phyloP scores from a whole-genome alignment of 2,329 filamentous ascomycete genomes.

The Clonostachys rosea region DNA sequence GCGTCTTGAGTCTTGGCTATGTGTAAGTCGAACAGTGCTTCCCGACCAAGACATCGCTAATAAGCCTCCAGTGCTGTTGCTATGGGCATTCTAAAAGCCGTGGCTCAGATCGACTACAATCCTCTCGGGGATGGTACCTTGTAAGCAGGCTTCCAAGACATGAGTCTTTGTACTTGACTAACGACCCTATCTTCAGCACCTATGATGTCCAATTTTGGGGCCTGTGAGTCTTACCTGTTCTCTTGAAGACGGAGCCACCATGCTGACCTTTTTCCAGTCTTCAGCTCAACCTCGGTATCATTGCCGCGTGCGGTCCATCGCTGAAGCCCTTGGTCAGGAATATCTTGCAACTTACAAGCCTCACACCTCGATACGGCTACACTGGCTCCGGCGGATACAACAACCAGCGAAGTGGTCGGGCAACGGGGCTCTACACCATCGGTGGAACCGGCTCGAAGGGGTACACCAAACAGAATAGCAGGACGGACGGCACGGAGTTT shows the following conservation, averaged over 20 bases:
- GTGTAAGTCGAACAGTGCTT: conserved; percentile 15
- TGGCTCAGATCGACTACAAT: conserved; percentile 25
- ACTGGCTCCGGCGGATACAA: too few species aligned
- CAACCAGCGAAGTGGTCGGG: too few species aligned
- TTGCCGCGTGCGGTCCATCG: conserved; percentile 30
- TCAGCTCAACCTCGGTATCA: conserved; percentile 31
- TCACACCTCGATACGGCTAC: too few species aligned
- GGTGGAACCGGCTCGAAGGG: too few species aligned
- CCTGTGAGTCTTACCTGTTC: too few species aligned
- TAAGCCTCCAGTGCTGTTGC: conserved; percentile 22
- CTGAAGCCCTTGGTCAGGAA: conserved; percentile 27
- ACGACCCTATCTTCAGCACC: conserved; percentile 14
- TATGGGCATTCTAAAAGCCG: conserved; percentile 30
- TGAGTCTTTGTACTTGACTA: conserved; percentile 21
- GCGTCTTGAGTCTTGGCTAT: conserved; percentile 34
- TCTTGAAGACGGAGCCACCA: too few species aligned
- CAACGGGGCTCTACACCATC: too few species aligned
- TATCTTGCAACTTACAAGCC: conserved; percentile 13
- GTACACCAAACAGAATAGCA: too few species aligned
- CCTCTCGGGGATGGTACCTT: conserved; percentile 21
- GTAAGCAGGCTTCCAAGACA: conserved; percentile 6
- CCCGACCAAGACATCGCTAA: not conserved
- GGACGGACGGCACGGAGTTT: too few species aligned
- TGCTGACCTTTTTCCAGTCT: conserved; percentile 15
- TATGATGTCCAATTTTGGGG: too few species aligned